Evolutionary conservation across 345 rosid genomes (phyloP).

Genomic region (Litchi chinensis): DNA sequence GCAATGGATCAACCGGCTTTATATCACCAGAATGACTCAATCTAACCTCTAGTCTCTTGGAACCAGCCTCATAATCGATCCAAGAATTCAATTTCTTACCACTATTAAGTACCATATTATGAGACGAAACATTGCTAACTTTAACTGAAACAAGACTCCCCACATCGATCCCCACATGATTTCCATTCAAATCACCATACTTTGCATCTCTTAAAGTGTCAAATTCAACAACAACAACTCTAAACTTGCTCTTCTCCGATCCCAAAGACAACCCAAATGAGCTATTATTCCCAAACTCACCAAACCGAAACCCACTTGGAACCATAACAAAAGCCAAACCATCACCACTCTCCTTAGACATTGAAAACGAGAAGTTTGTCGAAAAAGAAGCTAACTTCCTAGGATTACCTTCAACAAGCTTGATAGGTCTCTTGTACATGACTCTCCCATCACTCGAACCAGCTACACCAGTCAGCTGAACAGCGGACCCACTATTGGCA

Average conservation of each 20-base stretch:
- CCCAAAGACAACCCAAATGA: slow-evolving; percentile 54
- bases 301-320: slow-evolving; percentile 47
- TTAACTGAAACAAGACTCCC: slow-evolving; percentile 50
- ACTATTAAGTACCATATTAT: slow-evolving; percentile 36
- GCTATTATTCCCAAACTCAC: slow-evolving; percentile 36
- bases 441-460: slow-evolving; percentile 58
- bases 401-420: slow-evolving; percentile 51
- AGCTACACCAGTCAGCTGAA: slow-evolving; percentile 60
- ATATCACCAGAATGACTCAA: slow-evolving; percentile 47
- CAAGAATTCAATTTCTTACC: slow-evolving; percentile 56
- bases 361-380: slow-evolving; percentile 61
- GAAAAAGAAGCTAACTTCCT: slow-evolving; percentile 55
- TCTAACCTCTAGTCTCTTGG: slow-evolving; percentile 64
- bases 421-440: slow-evolving; percentile 69
- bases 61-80: slow-evolving; percentile 68
- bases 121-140: slow-evolving; percentile 44
- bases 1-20: slow-evolving; percentile 49
- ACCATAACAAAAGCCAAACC: slow-evolving; percentile 70
- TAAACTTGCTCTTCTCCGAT: slow-evolving; percentile 18
- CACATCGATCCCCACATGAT: slow-evolving; percentile 55
- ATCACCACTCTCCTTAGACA: slow-evolving; percentile 47
- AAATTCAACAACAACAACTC: slow-evolving; percentile 59
- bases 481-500: slow-evolving; percentile 43
- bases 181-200: slow-evolving; percentile 47
- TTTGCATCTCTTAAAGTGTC: slow-evolving; percentile 38